A percentile compares a stretch with the other conserved stretches of the same genome.
phyloP scores from a whole-genome alignment of 495 filamentous ascomycete species.

The Penicillium riverlandense region DNA sequence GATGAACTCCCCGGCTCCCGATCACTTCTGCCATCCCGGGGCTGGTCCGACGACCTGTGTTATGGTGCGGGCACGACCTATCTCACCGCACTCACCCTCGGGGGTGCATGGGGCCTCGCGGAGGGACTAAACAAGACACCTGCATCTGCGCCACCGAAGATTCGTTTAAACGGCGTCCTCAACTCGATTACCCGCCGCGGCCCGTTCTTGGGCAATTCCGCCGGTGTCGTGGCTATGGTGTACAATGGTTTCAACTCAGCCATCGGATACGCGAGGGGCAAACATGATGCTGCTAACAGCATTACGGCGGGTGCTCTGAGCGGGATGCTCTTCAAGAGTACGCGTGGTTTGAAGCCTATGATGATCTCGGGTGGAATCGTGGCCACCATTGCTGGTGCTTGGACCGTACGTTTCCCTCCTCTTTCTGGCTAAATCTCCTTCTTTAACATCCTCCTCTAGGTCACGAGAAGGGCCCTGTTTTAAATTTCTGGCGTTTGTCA shows the following conservation, averaged over 20 bases:
- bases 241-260: constrained; percentile 94
- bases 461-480: constrained; percentile 51
- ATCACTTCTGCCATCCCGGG: constrained; percentile 84
- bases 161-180: constrained; percentile 85
- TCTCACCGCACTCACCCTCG: constrained; percentile 73
- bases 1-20: constrained; percentile 81
- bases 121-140: constrained; percentile 77
- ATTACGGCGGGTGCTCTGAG: constrained; percentile 76
- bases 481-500: constrained; percentile 20
- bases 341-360: constrained; percentile 83
- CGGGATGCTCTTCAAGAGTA: constrained; percentile 94
- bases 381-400: constrained; percentile 72
- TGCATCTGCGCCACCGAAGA: constrained; percentile 69
- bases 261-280: constrained; percentile 76
- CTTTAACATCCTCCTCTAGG: constrained; percentile 22
- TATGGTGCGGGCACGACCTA: constrained; percentile 96
- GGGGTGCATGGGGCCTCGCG: constrained; percentile 83
- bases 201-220: constrained; percentile 94
- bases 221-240: constrained; percentile 88
- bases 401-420: constrained; percentile 64
- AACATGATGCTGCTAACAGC: constrained; percentile 87
- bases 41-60: constrained; percentile 96
- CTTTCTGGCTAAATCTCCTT: constrained; percentile 20
- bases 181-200: constrained; percentile 89
- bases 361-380: constrained; percentile 86